Base-by-base conservation (phyloP, 345 rosid genomes). In the Gossypium anomalum region DNA sequence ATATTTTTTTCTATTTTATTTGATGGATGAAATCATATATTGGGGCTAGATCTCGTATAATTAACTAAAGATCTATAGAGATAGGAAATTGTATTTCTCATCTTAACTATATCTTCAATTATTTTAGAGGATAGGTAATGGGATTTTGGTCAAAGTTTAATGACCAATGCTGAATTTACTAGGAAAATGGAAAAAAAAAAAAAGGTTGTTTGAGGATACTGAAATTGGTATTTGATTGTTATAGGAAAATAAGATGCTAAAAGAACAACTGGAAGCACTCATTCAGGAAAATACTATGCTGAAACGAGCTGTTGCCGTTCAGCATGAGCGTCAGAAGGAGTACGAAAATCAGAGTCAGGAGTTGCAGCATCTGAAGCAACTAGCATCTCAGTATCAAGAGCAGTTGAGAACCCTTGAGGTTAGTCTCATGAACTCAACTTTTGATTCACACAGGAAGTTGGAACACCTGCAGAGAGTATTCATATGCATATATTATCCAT, bases 391-490 rank as follows among this genome's bases (percentile, higher is more conserved):
- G 41, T 64, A 51, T 29, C 77, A 74, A 25, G 77, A 74, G 63
- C 77, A 64, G 49, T 29, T 64, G 53, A 74, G 62, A 64, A 74
- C 55, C 34, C 77, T 74, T n/a, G 77, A 63, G 77, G 70, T 72
- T 14, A 48, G 53, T 14, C 41, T 22, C 22, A 58, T 44, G 29
- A 58, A 72, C 43, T 58, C 7, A 12, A 57, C 34, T 44, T 23
- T 71, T 71, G 27, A 34, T 34, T 34, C 71, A 20, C 53, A 66
- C 14, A 17, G 11, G 23, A 34, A 63, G 20, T 20, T 8, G 11
- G 23, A 34, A 38, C 23, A 38, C 55, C 45, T 44, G 27, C 27
- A 13, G 17, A 3, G 34, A 19, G 29, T 3, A 11, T 15, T 16
- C 5, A 6, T 22, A 11, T 44, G 41, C 7, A 34, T 47, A 47